Evolutionary conservation across 139 green algal species (phyloP).

Genomic region (Closterium sp.): DNA sequence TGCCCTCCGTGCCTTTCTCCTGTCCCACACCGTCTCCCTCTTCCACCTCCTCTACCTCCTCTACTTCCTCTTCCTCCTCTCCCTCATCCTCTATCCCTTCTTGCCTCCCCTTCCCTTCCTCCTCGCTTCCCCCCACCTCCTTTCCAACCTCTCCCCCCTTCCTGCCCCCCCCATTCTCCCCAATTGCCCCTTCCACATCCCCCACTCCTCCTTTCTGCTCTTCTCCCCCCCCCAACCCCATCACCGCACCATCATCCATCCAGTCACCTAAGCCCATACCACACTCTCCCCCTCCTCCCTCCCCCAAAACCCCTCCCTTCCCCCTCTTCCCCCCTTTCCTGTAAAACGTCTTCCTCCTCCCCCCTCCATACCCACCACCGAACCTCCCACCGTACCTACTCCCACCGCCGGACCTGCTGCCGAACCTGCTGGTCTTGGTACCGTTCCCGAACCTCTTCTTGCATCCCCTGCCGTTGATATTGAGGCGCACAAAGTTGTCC

Average conservation of each 20-base stretch:
- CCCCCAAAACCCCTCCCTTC: background rate
- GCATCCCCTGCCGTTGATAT: constrained; percentile 19
- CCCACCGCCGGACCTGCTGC: background rate
- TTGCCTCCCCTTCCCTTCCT: constrained; percentile 1
- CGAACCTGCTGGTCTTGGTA: background rate
- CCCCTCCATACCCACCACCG: background rate
- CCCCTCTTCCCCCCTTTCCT: background rate
- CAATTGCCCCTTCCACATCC: background rate
- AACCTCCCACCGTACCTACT: constrained; percentile 11
- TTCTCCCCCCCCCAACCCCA: background rate
- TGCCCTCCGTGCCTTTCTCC: background rate
- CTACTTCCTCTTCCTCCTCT: background rate
- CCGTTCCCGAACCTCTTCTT: constrained; percentile 1
- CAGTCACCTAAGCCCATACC: background rate
- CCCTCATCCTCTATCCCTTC: background rate
- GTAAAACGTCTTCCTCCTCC: background rate
- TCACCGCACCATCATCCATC: background rate
- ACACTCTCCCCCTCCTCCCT: constrained; percentile 11
- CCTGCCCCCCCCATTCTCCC: background rate
- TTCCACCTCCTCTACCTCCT: background rate
- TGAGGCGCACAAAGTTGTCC: constrained; percentile 44
- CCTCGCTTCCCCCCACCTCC: background rate
- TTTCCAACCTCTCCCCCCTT: background rate
- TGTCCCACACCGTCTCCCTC: background rate
- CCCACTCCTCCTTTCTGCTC: too few species aligned